Evolutionary conservation across 768 basidiomycete genomes (phyloP), one percentile per base, ranked within the genome.

Genomic region (Cyathus striatus): DNA sequence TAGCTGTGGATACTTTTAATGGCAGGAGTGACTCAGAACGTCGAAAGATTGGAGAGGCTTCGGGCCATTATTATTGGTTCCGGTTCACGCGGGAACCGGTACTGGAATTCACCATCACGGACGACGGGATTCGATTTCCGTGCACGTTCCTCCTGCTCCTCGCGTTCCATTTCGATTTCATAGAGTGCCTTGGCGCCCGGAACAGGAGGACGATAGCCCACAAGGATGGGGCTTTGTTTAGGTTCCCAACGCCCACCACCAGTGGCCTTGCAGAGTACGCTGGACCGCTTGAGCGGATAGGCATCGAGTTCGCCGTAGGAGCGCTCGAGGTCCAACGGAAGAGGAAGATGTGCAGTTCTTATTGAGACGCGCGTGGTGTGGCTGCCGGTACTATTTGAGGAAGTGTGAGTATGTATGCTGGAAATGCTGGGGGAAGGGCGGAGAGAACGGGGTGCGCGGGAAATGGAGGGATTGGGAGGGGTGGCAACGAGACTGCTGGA

Each of bases 231-330:
- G 7, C 62, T 60, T 23, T 71, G 73, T 53, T 81, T 83, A 24
- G 88, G 87, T 49, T 78, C 76, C 87, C 87, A 90, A 24, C 88
- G 78, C 13, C 87, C 87, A 12, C 86, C 86, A 36, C 88, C 87
- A 16, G 78, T 76, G 1, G 81, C 83, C 52, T 90, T 90, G 66
- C 87, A 90, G 12, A 87, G 70, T 38, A 75, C 66, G 51, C 75
- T 78, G 2, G 80, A 76, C 43, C 79, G 76, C 33, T 75, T 70
- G 17, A 90, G 75, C 2, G 87, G 87, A 51, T 90, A 90, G 1
- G 82, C 74, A 40, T 81, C 80, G 22, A 90, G 72, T 57, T 85
- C 84, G 46, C 85, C 85, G 44, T 77, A 79, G 1, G 78, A 78
- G 42, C 68, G 73, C 45, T 73, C 69, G 2, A 68, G 53, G 33